phyloP scores from a whole-genome alignment of 2,329 filamentous ascomycete genomes.

The Colletotrichum musicola region DNA sequence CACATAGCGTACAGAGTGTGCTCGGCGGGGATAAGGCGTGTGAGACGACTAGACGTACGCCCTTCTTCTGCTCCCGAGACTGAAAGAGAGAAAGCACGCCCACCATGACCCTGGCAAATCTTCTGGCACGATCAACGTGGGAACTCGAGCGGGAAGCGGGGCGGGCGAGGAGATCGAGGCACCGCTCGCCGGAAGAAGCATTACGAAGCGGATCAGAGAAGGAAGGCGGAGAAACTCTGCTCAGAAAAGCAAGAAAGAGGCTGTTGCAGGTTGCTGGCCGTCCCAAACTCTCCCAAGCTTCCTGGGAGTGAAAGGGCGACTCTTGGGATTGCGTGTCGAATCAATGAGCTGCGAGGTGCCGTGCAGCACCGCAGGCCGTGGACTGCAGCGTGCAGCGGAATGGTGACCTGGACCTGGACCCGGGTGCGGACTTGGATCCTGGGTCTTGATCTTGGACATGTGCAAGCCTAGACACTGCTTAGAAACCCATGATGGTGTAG shows the following conservation, averaged over 20 bases:
- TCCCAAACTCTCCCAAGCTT: constrained; percentile 7
- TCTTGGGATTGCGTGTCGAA: constrained; percentile 13
- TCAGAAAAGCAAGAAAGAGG: constrained; percentile 4
- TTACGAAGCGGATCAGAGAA: constrained; percentile 2
- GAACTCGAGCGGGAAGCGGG: neutral
- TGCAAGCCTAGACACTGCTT: neutral
- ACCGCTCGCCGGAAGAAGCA: neutral
- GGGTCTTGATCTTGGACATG: constrained; percentile 5
- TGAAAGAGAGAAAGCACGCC: neutral
- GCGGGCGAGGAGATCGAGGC: neutral
- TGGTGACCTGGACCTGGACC: neutral
- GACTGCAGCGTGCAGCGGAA: neutral
- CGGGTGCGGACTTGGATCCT: neutral
- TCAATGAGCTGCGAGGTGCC: constrained; percentile 2
- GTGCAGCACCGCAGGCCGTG: constrained; percentile 18
- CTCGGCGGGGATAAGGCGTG: neutral
- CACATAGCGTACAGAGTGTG: neutral
- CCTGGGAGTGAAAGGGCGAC: neutral
- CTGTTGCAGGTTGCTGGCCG: constrained; percentile 21
- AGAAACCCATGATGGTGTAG: neutral
- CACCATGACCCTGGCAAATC: neutral
- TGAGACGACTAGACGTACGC: constrained; percentile 19
- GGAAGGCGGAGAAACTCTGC: neutral
- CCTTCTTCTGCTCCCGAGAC: neutral
- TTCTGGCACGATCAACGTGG: neutral